Conservation (phyloP, 805 yeast species). For the Pichia sporocuriosa region DNA sequence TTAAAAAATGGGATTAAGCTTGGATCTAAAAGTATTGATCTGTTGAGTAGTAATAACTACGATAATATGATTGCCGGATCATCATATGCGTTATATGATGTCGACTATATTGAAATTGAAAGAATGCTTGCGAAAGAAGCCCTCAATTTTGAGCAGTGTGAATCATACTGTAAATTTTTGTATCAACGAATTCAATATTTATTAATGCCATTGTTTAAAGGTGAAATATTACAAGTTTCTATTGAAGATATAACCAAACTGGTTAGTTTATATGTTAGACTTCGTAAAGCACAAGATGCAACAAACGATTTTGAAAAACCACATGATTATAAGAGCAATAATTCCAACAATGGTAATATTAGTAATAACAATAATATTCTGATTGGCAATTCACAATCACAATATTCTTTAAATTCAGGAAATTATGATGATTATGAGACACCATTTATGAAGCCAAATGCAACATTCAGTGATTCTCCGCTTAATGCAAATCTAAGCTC, state of each 20-base stretch:
- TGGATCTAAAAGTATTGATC: conserved; percentile 9
- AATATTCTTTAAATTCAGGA: conserved; percentile 6
- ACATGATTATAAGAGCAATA: neutral
- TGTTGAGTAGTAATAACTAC: neutral
- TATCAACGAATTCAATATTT: conserved; percentile 41
- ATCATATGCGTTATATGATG: conserved; percentile 4
- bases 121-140: conserved; percentile 22
- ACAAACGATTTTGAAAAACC: neutral
- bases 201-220: conserved; percentile 41
- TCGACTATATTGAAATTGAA: conserved; percentile 22
- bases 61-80: conserved; percentile 5
- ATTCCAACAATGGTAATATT: neutral
- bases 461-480: conserved; percentile 6
- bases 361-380: neutral
- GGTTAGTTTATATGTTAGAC: conserved; percentile 31
- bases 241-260: conserved; percentile 52
- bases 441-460: conserved; percentile 10
- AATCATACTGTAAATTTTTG: conserved; percentile 39
- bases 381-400: conserved; percentile 8
- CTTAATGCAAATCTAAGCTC: conserved; percentile 7
- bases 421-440: conserved; percentile 5
- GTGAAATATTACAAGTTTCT: conserved; percentile 43
- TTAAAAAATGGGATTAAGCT: conserved; percentile 7
- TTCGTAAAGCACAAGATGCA: conserved; percentile 17
- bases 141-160: conserved; percentile 30